Conservation (phyloP, 768 basidiomycete genomes). For the Xanthoconium stramineum region DNA sequence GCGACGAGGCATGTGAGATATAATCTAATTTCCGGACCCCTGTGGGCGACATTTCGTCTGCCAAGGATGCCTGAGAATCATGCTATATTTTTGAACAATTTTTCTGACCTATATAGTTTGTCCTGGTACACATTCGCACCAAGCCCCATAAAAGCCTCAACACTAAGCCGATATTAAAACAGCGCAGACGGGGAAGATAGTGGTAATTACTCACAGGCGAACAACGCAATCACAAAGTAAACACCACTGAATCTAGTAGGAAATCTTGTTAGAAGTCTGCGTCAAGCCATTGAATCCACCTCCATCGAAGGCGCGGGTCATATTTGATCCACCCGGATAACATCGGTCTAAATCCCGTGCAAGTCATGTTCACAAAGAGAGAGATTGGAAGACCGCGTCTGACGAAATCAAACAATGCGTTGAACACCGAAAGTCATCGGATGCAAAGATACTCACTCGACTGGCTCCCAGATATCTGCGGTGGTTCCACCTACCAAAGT, state of each 20-base stretch:
- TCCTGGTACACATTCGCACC: too few species aligned
- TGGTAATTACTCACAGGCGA: too few species aligned
- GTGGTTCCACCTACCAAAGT: slow-evolving; percentile 72
- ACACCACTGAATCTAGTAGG: slow-evolving; percentile 48
- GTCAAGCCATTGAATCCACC: slow-evolving; percentile 83
- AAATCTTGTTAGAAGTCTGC: slow-evolving; percentile 47
- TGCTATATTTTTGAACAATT: too few species aligned
- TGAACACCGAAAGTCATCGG: neutral
- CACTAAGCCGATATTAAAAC: too few species aligned
- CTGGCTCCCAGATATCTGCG: slow-evolving; percentile 61
- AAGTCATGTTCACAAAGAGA: slow-evolving; percentile 61
- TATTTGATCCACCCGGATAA: slow-evolving; percentile 65
- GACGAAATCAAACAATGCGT: neutral
- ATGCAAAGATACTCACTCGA: slow-evolving; percentile 43
- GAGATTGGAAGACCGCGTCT: slow-evolving; percentile 78
- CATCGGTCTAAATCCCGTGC: slow-evolving; percentile 63
- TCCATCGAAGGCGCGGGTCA: slow-evolving; percentile 58
- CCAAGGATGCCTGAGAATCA: too few species aligned
- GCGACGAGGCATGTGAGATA: too few species aligned
- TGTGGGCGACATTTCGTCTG: too few species aligned
- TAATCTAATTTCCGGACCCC: too few species aligned
- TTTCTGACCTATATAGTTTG: too few species aligned
- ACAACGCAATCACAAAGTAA: slow-evolving; percentile 47
- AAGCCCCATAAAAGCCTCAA: too few species aligned
- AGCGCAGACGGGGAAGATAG: too few species aligned